Conservation (phyloP, 306 rosid species). For the Rosa multiflora region DNA sequence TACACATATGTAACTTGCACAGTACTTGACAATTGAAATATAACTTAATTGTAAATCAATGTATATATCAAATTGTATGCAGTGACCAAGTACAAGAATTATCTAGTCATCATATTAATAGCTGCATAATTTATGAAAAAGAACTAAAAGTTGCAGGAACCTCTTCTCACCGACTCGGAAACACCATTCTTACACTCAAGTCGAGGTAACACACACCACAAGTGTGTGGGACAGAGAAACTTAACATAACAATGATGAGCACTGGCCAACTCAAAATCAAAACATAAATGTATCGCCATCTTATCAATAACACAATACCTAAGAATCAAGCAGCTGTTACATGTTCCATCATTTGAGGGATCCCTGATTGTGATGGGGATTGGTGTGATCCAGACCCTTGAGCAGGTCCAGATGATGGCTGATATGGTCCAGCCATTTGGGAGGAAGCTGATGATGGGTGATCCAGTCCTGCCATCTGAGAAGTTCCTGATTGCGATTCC, state of each 20-base stretch:
- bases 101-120: conserved; percentile 17
- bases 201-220: conserved; percentile 11
- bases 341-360: conserved; percentile 36
- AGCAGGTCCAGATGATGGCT: conserved; percentile 24
- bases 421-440: conserved; percentile 32
- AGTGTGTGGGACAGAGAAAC: too few species aligned
- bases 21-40: background rate
- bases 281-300: conserved; percentile 1
- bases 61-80: conserved; percentile 4
- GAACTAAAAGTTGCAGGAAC: conserved; percentile 22
- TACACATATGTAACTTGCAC: background rate
- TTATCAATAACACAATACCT: conserved; percentile 20
- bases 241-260: conserved; percentile 15
- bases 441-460: conserved; percentile 20
- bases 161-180: conserved; percentile 20
- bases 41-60: background rate
- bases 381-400: conserved; percentile 38
- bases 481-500: conserved; percentile 25
- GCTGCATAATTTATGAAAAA: conserved; percentile 23
- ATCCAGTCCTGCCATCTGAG: conserved; percentile 29
- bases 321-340: conserved; percentile 41
- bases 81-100: conserved; percentile 36
- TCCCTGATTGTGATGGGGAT: conserved; percentile 41
- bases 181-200: conserved; percentile 6
- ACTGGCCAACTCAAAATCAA: conserved; percentile 20